Evolutionary conservation across 2,329 filamentous ascomycete species (phyloP).

Genomic region (Hortaea werneckii): DNA sequence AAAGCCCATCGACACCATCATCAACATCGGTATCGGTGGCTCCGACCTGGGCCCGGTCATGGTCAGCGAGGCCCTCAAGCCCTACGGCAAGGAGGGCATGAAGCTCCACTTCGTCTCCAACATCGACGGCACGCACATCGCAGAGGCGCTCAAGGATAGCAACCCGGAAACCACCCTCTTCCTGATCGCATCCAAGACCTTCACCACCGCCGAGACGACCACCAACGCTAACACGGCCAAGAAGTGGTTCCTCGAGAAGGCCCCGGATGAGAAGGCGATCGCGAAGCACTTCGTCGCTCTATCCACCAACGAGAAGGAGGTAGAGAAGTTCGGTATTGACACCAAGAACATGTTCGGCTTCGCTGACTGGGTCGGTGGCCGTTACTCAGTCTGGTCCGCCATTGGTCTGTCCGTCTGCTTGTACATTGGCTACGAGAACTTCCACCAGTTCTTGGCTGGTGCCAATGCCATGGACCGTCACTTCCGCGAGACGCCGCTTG

Average conservation of each 20-base stretch:
- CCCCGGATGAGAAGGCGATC: constrained; percentile 64
- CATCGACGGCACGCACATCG: constrained; percentile 97
- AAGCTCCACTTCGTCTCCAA: constrained; percentile 98
- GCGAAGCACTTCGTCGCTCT: constrained; percentile 98
- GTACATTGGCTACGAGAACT: constrained; percentile 96
- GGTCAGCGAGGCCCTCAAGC: constrained; percentile 95
- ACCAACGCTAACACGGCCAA: constrained; percentile 98
- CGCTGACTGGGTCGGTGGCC: constrained; percentile 94
- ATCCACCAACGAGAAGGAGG: constrained; percentile 89
- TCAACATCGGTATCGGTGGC: constrained; percentile 97
- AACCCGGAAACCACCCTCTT: constrained; percentile 98
- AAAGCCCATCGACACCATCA: constrained; percentile 90
- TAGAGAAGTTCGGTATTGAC: constrained; percentile 98
- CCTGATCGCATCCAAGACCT: constrained; percentile 97
- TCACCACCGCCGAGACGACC: constrained; percentile 93
- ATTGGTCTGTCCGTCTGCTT: constrained; percentile 90
- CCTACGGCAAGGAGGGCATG: constrained; percentile 76
- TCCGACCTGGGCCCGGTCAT: constrained; percentile 97
- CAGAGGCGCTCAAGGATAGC: constrained; percentile 78
- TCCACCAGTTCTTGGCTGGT: constrained; percentile 88
- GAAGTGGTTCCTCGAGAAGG: constrained; percentile 83
- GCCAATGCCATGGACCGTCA: constrained; percentile 98
- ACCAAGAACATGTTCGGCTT: constrained; percentile 99
- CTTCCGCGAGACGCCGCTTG: constrained; percentile 81
- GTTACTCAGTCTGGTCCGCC: constrained; percentile 98